A percentile compares a stretch with the other conserved stretches of the same genome.
These are phyloP conservation scores for Alternaria postmessia DNA, from an alignment of 2,329 filamentous ascomycete genomes.

Conservation along the genomic window DNA sequence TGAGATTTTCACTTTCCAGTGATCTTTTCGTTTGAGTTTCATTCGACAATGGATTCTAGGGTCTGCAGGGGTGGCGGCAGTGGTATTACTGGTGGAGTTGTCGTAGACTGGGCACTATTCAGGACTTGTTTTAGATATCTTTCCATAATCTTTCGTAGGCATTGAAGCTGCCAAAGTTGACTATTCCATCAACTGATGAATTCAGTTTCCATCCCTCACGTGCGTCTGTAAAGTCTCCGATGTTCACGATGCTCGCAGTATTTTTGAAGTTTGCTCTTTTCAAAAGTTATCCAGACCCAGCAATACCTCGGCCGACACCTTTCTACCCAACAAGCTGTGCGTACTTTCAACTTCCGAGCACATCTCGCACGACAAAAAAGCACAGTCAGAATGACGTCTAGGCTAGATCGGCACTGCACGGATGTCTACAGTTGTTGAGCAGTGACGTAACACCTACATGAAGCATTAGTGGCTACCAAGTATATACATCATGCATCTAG, in stretches of 20 bases:
- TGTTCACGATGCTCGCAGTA: neutral
- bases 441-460: neutral
- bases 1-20: slow-evolving; percentile 19
- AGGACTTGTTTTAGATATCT: neutral
- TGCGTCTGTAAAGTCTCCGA: too few relatives aligned
- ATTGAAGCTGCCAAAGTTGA: neutral
- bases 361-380: neutral
- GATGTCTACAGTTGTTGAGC: neutral
- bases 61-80: neutral
- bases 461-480: neutral
- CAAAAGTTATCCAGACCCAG: neutral
- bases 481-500: neutral
- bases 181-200: neutral
- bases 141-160: neutral
- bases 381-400: slow-evolving; percentile 4
- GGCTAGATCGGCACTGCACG: neutral
- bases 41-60: neutral
- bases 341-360: too few relatives aligned
- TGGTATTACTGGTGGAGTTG: neutral
- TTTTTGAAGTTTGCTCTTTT: neutral
- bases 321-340: neutral
- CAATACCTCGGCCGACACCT: neutral
- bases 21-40: neutral
- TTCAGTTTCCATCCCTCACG: too few relatives aligned
- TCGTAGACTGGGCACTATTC: neutral